Evolutionary conservation across 1,284 basidiomycete genomes (phyloP).

Genomic region (Leucoagaricus sp.): DNA sequence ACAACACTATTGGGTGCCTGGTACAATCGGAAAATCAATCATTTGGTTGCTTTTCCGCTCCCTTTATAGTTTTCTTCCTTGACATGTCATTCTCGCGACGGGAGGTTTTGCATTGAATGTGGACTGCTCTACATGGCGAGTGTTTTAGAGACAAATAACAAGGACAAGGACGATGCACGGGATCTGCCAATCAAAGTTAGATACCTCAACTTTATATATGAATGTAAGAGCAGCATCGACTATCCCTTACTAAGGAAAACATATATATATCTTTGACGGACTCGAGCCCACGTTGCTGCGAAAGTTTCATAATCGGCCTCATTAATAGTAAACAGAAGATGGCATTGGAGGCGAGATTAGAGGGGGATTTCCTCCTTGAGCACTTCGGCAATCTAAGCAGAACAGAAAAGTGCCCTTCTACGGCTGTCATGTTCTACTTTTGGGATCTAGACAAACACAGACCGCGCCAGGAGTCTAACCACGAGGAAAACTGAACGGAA

Average conservation of each 20-base stretch:
- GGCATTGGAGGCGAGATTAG: not conserved
- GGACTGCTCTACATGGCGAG: too few relatives aligned
- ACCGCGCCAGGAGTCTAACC: not conserved
- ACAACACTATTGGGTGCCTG: not conserved
- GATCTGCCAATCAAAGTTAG: not conserved
- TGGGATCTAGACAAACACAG: too few relatives aligned
- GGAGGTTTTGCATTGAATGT: too few relatives aligned
- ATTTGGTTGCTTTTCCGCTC: not conserved
- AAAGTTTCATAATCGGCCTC: conserved; percentile 3
- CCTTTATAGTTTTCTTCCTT: not conserved
- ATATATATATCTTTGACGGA: not conserved
- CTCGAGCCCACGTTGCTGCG: conserved; percentile 5
- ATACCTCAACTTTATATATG: conserved; percentile 4
- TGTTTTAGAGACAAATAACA: too few relatives aligned
- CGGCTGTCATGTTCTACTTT: not conserved
- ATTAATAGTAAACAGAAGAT: not conserved
- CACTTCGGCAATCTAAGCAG: not conserved
- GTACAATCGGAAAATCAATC: not conserved
- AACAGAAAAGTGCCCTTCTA: not conserved
- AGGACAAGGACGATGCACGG: not conserved
- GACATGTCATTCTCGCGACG: not conserved
- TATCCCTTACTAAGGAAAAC: not conserved
- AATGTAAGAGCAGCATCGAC: not conserved
- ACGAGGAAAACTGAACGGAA: not conserved
- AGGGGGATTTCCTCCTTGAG: not conserved